Conservation (phyloP, 2,329 filamentous ascomycete genomes). For the Podosphaera xanthii region DNA sequence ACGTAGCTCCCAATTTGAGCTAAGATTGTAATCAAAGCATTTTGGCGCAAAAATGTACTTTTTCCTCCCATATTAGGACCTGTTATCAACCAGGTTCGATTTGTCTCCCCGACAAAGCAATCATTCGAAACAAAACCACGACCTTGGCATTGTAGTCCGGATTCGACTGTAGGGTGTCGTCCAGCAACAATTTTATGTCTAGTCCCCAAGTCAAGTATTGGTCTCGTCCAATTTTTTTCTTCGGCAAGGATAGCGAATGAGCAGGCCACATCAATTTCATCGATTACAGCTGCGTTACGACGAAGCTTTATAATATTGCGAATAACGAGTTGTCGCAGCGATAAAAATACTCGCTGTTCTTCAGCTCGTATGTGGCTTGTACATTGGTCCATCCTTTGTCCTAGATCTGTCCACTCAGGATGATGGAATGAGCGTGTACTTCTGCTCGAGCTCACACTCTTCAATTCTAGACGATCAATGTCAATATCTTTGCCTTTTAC, state of each 20-base stretch:
- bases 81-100: constrained; percentile 44
- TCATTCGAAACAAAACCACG: constrained; percentile 70
- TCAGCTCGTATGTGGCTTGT: constrained; percentile 61
- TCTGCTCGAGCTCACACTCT: constrained; percentile 52
- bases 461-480: constrained; percentile 13
- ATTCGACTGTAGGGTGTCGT: constrained; percentile 78
- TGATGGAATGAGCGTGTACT: constrained; percentile 69
- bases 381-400: constrained; percentile 53
- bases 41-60: constrained; percentile 86
- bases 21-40: constrained; percentile 79
- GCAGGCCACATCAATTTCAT: constrained; percentile 77
- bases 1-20: constrained; percentile 88
- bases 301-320: constrained; percentile 65
- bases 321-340: constrained; percentile 54
- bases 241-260: constrained; percentile 62
- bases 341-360: constrained; percentile 58
- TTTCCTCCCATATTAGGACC: constrained; percentile 98
- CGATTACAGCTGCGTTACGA: constrained; percentile 72
- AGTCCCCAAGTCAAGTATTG: constrained; percentile 40
- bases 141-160: constrained; percentile 56
- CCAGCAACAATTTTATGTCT: constrained; percentile 63
- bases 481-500: constrained; percentile 56
- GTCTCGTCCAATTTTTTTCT: constrained; percentile 52
- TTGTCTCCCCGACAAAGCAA: constrained; percentile 51
- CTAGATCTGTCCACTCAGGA: constrained; percentile 63